Conservation (phyloP, 805 yeast species). For the Candida railenensis region DNA sequence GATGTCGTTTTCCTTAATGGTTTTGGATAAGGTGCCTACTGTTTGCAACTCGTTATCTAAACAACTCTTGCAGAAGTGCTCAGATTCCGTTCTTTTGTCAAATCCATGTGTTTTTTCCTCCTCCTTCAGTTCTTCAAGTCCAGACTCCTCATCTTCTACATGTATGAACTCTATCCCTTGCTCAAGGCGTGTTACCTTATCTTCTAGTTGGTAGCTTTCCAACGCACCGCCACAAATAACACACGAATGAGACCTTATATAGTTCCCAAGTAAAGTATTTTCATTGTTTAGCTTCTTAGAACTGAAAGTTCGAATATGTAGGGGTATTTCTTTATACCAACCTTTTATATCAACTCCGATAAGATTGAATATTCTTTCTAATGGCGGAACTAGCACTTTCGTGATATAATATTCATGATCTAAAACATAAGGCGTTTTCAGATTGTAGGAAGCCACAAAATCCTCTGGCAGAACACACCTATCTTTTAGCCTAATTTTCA, state of each 20-base stretch:
- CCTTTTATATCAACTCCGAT: constrained; percentile 75
- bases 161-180: constrained; percentile 10
- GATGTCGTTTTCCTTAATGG: constrained; percentile 21
- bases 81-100: neutral
- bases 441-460: constrained; percentile 43
- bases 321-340: constrained; percentile 78
- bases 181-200: no score
- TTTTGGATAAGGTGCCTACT: constrained; percentile 26
- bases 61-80: constrained; percentile 20
- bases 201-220: neutral
- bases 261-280: constrained; percentile 7
- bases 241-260: constrained; percentile 20
- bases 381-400: constrained; percentile 83
- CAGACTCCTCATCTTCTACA: neutral
- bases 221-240: constrained; percentile 18
- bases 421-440: constrained; percentile 39
- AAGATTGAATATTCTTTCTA: constrained; percentile 78
- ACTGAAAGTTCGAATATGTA: constrained; percentile 6
- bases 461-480: constrained; percentile 79
- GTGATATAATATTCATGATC: constrained; percentile 86
- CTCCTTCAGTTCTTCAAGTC: neutral
- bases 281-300: neutral
- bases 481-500: constrained; percentile 66
- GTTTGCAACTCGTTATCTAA: constrained; percentile 32
- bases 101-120: neutral